Evolutionary conservation across 1,284 basidiomycete genomes (phyloP).

Genomic region (Cystobasidium slooffiae): DNA sequence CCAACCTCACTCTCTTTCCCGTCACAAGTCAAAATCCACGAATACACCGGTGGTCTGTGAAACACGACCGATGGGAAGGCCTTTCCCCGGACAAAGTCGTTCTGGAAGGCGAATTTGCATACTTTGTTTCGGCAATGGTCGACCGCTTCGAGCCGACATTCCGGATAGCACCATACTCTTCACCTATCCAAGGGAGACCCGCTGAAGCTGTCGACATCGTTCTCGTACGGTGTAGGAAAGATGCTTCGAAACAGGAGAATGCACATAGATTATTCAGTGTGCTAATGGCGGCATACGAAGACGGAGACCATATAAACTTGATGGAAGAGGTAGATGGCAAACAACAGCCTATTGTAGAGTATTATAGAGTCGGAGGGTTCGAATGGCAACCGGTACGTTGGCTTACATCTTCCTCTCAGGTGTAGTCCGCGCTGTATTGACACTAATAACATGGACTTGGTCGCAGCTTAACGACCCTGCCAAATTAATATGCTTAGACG

Average conservation of each 20-base stretch:
- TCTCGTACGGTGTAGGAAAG: conserved; percentile 20
- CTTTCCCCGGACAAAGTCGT: background rate
- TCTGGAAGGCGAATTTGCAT: conserved; percentile 27
- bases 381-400: conserved; percentile 36
- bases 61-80: conserved; percentile 7
- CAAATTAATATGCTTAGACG: conserved; percentile 41
- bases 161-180: conserved; percentile 29
- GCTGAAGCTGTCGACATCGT: conserved; percentile 37
- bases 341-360: conserved; percentile 32
- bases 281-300: conserved; percentile 34
- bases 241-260: conserved; percentile 15
- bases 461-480: conserved; percentile 30
- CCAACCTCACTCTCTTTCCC: conserved; percentile 11
- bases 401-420: background rate
- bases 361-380: conserved; percentile 33
- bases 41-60: conserved; percentile 13
- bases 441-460: background rate
- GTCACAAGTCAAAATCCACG: background rate
- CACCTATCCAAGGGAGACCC: conserved; percentile 7
- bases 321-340: conserved; percentile 13
- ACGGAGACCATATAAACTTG: conserved; percentile 32
- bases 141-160: conserved; percentile 41
- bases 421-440: background rate
- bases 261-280: conserved; percentile 21
- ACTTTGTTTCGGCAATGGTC: conserved; percentile 37